Conservation (phyloP, 2,329 filamentous ascomycete species). For the Coniochaeta prunicola region DNA sequence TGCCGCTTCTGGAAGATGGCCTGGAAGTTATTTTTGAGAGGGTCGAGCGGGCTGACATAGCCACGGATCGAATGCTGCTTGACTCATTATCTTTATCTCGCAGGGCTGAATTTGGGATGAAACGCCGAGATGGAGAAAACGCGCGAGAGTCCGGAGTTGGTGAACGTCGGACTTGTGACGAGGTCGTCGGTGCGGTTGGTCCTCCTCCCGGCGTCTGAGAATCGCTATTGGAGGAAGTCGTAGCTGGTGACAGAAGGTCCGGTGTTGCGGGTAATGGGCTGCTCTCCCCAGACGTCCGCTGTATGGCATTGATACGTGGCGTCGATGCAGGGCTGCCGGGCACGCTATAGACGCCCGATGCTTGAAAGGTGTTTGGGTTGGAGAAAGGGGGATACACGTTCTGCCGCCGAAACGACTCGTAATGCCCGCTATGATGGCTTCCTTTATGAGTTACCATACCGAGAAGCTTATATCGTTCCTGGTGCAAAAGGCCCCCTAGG, state of each 20-base stretch:
- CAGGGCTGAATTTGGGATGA: constrained; percentile 13
- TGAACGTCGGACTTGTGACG: neutral
- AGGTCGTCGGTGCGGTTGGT: neutral
- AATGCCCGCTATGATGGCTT: constrained; percentile 92
- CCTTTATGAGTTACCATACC: constrained; percentile 91
- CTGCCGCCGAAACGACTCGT: constrained; percentile 91
- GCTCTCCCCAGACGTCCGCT: constrained; percentile 22
- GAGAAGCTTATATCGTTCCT: constrained; percentile 75
- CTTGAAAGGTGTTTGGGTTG: constrained; percentile 72
- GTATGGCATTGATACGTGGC: constrained; percentile 31
- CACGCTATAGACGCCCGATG: constrained; percentile 65
- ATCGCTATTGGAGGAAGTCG: constrained; percentile 4
- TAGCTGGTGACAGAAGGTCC: constrained; percentile 31
- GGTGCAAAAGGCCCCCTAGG: constrained; percentile 70
- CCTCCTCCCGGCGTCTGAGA: neutral
- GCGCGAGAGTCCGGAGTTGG: neutral
- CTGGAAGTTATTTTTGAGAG: constrained; percentile 35
- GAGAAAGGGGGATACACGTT: constrained; percentile 72
- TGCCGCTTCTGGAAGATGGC: constrained; percentile 25
- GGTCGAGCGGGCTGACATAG: constrained; percentile 48
- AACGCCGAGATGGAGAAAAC: neutral
- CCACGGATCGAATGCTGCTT: constrained; percentile 47
- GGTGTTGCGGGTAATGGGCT: constrained; percentile 40
- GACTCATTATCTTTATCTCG: constrained; percentile 34
- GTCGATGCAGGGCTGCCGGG: constrained; percentile 46